Conservation (phyloP, 1,284 basidiomycete genomes). For the Anthracocystis setariae region DNA sequence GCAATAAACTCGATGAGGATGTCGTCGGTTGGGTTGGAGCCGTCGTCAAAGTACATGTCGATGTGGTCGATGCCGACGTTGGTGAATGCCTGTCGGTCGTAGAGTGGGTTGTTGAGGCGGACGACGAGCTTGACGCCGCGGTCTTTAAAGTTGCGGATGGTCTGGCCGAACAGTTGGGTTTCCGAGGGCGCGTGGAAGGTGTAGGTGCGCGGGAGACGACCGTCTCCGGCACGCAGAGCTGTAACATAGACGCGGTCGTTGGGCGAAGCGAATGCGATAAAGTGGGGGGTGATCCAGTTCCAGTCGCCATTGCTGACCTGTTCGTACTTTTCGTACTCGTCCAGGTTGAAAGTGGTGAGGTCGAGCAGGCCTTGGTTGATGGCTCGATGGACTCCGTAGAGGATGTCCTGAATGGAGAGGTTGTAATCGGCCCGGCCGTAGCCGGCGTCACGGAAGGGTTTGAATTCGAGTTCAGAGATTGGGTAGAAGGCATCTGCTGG, state of each 20-base stretch:
- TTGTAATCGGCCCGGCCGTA: slow-evolving; percentile 91
- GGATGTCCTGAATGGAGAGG: slow-evolving; percentile 83
- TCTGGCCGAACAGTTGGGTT: slow-evolving; percentile 71
- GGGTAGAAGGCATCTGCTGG: slow-evolving; percentile 96
- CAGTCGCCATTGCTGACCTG: slow-evolving; percentile 78
- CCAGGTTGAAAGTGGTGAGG: slow-evolving; percentile 83
- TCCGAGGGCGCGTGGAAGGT: slow-evolving; percentile 18
- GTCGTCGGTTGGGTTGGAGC: slow-evolving; percentile 94
- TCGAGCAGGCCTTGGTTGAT: slow-evolving; percentile 88
- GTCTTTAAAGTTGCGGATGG: slow-evolving; percentile 89
- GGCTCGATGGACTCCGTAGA: slow-evolving; percentile 95
- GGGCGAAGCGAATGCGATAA: slow-evolving; percentile 91
- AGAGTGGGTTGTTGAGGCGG: slow-evolving; percentile 91
- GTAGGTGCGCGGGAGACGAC: slow-evolving; percentile 12
- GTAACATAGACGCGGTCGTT: slow-evolving; percentile 64
- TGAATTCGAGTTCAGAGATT: slow-evolving; percentile 75
- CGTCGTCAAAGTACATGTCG: slow-evolving; percentile 91
- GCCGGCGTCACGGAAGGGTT: slow-evolving; percentile 93
- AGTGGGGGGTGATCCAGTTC: slow-evolving; percentile 81
- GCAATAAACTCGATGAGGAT: slow-evolving; percentile 91
- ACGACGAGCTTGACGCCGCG: slow-evolving; percentile 90
- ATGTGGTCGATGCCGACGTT: slow-evolving; percentile 88
- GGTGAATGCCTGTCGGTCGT: slow-evolving; percentile 84
- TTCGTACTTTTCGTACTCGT: slow-evolving; percentile 89
- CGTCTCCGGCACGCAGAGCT: slow-evolving; percentile 67